Evolutionary conservation across 2,329 filamentous ascomycete species (phyloP).

Genomic region (Cladosporium sp.): DNA sequence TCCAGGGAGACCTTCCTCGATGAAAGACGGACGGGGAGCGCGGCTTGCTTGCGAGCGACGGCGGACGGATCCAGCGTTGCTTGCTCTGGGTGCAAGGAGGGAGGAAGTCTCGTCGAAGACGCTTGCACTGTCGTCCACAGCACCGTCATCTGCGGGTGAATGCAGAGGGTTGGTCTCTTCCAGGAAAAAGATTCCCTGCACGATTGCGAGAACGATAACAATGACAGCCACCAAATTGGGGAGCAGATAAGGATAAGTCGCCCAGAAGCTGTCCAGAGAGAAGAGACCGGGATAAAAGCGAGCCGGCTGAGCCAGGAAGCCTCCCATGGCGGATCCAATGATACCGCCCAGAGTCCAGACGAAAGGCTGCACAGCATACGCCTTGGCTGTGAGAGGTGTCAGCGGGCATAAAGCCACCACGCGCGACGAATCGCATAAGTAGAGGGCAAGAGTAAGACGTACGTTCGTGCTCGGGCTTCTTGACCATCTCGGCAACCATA

Average conservation of each 20-base stretch:
- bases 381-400: conserved; percentile 55
- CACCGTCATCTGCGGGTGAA: conserved; percentile 46
- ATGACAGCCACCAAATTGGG: conserved; percentile 78
- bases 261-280: conserved; percentile 64
- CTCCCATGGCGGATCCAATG: conserved; percentile 79
- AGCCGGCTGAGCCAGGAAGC: conserved; percentile 74
- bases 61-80: conserved; percentile 63
- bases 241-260: conserved; percentile 73
- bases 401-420: neutral
- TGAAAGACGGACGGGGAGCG: conserved; percentile 31
- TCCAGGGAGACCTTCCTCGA: conserved; percentile 38
- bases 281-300: conserved; percentile 68
- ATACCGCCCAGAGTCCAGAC: conserved; percentile 88
- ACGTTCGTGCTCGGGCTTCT: conserved; percentile 79
- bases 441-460: conserved; percentile 37
- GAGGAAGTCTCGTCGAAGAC: conserved; percentile 20
- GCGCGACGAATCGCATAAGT: neutral
- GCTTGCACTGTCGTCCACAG: conserved; percentile 21
- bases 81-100: conserved; percentile 47
- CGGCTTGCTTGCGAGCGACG: conserved; percentile 63
- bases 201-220: conserved; percentile 70
- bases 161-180: conserved; percentile 83
- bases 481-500: conserved; percentile 84
- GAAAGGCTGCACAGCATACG: conserved; percentile 87
- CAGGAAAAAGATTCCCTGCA: conserved; percentile 71